These are phyloP conservation scores for Yamadazyma sp. DNA, from an alignment of 1,139 yeast genomes.

Conservation along the genomic window DNA sequence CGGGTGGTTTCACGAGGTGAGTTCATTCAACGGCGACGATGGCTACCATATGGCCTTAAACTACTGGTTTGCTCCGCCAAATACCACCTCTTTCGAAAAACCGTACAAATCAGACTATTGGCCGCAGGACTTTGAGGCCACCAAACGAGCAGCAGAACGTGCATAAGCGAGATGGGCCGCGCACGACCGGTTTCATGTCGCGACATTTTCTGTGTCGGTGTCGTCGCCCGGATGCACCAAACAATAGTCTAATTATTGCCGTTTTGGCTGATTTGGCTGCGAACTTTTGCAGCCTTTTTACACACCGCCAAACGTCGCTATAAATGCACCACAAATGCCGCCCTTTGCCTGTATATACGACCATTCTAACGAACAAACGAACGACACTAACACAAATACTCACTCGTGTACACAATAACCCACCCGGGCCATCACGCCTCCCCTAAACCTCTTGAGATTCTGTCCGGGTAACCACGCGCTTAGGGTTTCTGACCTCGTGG, in stretches of 20 bases:
- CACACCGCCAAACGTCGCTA: too few relatives aligned
- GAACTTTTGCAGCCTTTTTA: neutral
- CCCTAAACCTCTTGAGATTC: too few relatives aligned
- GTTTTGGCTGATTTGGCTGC: neutral
- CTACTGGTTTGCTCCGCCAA: slow-evolving; percentile 75
- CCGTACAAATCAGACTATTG: slow-evolving; percentile 53
- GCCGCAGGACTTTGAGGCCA: slow-evolving; percentile 42
- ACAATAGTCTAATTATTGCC: neutral
- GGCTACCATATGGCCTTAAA: slow-evolving; percentile 61
- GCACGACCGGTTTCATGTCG: neutral
- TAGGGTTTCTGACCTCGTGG: slow-evolving; percentile 5
- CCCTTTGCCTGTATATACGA: too few relatives aligned
- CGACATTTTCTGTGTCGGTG: slow-evolving; percentile 2
- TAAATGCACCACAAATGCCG: too few relatives aligned
- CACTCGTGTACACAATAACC: too few relatives aligned
- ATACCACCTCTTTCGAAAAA: slow-evolving; percentile 22
- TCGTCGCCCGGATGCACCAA: neutral
- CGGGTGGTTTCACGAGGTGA: slow-evolving; percentile 83
- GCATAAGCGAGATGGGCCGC: neutral
- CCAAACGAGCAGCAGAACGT: neutral
- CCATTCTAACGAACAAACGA: too few relatives aligned
- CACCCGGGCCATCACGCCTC: too few relatives aligned
- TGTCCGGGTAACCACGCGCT: slow-evolving; percentile 2
- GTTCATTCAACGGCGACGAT: slow-evolving; percentile 43
- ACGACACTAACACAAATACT: too few relatives aligned